Percentiles rank a stretch among this genome's conserved stretches.
Conservation (phyloP, 768 basidiomycete species). For the Leccinum uliginosum region DNA sequence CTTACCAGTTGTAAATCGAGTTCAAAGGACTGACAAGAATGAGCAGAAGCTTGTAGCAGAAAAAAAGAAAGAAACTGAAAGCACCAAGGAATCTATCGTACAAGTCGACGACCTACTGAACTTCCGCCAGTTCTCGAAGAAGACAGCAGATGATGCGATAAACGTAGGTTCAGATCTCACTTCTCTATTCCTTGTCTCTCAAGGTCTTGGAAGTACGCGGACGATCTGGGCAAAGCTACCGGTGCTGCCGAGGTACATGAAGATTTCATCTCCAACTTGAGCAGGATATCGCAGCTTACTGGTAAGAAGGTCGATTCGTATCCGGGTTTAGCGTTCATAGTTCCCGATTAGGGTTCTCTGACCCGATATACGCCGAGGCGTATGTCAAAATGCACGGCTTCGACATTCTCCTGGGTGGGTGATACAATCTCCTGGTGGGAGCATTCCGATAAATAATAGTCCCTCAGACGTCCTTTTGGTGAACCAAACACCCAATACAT, state of each 20-base stretch:
- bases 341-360: constrained; percentile 74
- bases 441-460: background rate
- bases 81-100: constrained; percentile 56
- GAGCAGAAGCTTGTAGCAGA: constrained; percentile 82
- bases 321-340: background rate
- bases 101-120: constrained; percentile 91
- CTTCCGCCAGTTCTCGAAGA: constrained; percentile 96
- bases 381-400: constrained; percentile 98
- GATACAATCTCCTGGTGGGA: background rate
- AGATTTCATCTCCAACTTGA: constrained; percentile 93
- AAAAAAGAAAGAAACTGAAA: constrained; percentile 86
- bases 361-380: constrained; percentile 97
- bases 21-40: constrained; percentile 1
- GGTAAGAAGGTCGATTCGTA: constrained; percentile 40
- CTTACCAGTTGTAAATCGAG: background rate
- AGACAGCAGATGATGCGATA: constrained; percentile 72
- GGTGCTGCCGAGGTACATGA: constrained; percentile 79
- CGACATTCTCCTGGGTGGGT: constrained; percentile 84
- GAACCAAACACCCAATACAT: constrained; percentile 90
- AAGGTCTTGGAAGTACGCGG: constrained; percentile 60
- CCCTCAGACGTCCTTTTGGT: constrained; percentile 85
- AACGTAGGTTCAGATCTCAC: constrained; percentile 43
- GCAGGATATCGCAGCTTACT: constrained; percentile 89
- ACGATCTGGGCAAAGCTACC: constrained; percentile 86
- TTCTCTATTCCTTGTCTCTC: background rate